These are phyloP conservation scores for Berberis thunbergii DNA, from an alignment of 164 flowering plant species.

Conservation along the genomic window DNA sequence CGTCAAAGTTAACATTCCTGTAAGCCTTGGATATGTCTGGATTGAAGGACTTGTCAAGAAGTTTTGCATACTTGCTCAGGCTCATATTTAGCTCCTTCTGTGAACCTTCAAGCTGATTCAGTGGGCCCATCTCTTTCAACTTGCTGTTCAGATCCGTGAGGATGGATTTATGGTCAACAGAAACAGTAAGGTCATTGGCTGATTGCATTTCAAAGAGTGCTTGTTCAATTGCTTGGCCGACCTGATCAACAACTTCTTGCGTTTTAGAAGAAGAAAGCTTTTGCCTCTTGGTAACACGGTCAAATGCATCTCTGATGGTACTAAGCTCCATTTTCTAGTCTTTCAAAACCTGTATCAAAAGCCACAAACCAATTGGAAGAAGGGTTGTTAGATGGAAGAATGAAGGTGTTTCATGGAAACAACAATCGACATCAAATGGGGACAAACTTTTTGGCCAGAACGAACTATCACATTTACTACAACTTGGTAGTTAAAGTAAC, in stretches of 20 bases:
- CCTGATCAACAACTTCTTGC: conserved; percentile 58
- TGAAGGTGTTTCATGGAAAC: too few relatives aligned
- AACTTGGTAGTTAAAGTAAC: too few relatives aligned
- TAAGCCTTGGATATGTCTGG: conserved; percentile 81
- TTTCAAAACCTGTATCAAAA: too few relatives aligned
- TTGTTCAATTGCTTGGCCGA: conserved; percentile 48
- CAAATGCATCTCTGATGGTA: conserved; percentile 76
- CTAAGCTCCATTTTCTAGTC: conserved; percentile 52
- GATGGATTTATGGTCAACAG: conserved; percentile 27
- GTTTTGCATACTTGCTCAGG: conserved; percentile 59
- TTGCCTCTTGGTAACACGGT: conserved; percentile 78
- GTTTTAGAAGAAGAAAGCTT: conserved; percentile 53
- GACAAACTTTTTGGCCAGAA: too few relatives aligned
- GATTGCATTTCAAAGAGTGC: conserved; percentile 35
- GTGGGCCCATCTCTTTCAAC: conserved; percentile 41
- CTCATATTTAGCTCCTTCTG: conserved; percentile 64
- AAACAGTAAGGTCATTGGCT: neutral
- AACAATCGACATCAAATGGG: too few relatives aligned
- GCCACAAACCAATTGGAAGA: too few relatives aligned
- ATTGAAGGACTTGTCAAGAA: conserved; percentile 63
- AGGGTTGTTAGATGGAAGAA: too few relatives aligned
- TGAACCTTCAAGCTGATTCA: conserved; percentile 47
- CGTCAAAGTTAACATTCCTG: conserved; percentile 64
- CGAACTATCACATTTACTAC: too few relatives aligned
- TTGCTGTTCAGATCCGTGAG: conserved; percentile 47